Base-by-base conservation (phyloP, 495 filamentous ascomycete genomes). In the Penicillium nucicola region DNA sequence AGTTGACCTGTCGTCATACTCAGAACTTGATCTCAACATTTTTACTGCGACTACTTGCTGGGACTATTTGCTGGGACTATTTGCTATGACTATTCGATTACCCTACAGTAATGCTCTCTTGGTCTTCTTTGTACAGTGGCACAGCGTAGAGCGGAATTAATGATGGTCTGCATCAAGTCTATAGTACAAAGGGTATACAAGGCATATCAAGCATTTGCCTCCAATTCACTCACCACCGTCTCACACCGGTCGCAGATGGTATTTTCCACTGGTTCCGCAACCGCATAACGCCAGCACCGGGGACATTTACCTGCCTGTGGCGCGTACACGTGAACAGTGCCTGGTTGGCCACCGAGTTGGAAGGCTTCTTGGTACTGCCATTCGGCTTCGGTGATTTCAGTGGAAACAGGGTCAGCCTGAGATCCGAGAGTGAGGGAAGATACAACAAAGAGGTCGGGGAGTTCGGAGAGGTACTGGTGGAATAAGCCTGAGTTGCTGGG, bases 241-340 rank as follows among this genome's bases (percentile, higher is more conserved):
- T 85, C 81, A 67, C 92, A 96, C 57, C 90, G 76, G 43, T 67
- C 68, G 68, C 92, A 96, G 39, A 95, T 69, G 49, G 67, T 65
- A 15, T 85, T 83, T 64, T 84, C 77, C 19, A 79, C 77, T 15
- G 55, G 25, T 10, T 69, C 53, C 37, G 65, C 61, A 28, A 76
- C 70, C 12, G 82, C 78, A 70, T 86, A 95, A 48, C 86, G 81
- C 93, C 93, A 97, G 71, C 93, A 97, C 37, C 92, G 79, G 3
- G 81, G 76, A 58, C 92, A 97, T 61, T 97, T 97, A 36, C 69
- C 45, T 4, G 81, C 72, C 50, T 73, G 72, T 0, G 91, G 84
- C n/a, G 84, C 81, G 33, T 83, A 69, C 10, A 96, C 85, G 62
- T 82, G 67, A 11, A 83, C 86, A 1, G 48, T 71, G 0, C 77